Percentiles rank a stretch among this genome's conserved stretches.
phyloP scores from a whole-genome alignment of 1,284 basidiomycete genomes.

The Marasmius oreades region DNA sequence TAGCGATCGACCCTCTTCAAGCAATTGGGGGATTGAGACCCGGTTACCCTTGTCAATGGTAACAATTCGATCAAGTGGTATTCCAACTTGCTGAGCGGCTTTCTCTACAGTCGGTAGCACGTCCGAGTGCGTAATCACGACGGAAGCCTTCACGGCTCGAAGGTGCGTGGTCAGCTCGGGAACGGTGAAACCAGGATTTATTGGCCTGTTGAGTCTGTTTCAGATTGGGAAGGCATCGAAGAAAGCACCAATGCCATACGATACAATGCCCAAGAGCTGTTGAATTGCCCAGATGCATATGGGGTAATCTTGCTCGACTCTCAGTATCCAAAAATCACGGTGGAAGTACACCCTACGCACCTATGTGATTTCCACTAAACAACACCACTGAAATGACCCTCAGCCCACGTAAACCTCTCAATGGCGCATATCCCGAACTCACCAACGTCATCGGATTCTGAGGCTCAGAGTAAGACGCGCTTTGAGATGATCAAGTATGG shows the following conservation, averaged over 20 bases:
- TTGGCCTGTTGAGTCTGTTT: not conserved
- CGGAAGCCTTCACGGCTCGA: slow-evolving; percentile 26
- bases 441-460: not conserved
- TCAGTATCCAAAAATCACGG: not conserved
- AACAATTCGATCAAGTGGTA: not conserved
- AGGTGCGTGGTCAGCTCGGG: slow-evolving; percentile 13
- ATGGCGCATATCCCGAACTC: not conserved
- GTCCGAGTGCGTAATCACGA: slow-evolving; percentile 22
- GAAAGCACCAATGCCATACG: not conserved
- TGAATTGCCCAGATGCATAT: slow-evolving; percentile 12
- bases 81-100: not conserved
- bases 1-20: not conserved
- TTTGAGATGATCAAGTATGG: not conserved
- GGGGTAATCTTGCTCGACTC: slow-evolving; percentile 1
- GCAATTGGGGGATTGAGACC: not conserved
- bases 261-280: slow-evolving; percentile 1
- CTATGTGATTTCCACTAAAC: not conserved
- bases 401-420: not conserved
- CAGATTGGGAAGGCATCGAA: not conserved
- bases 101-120: not conserved
- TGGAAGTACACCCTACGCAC: not conserved
- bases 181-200: slow-evolving; percentile 9
- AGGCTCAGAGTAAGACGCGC: not conserved
- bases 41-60: not conserved
- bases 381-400: not conserved